Base-by-base conservation (phyloP, 495 filamentous ascomycete species). In the Entonaema liquescens region DNA sequence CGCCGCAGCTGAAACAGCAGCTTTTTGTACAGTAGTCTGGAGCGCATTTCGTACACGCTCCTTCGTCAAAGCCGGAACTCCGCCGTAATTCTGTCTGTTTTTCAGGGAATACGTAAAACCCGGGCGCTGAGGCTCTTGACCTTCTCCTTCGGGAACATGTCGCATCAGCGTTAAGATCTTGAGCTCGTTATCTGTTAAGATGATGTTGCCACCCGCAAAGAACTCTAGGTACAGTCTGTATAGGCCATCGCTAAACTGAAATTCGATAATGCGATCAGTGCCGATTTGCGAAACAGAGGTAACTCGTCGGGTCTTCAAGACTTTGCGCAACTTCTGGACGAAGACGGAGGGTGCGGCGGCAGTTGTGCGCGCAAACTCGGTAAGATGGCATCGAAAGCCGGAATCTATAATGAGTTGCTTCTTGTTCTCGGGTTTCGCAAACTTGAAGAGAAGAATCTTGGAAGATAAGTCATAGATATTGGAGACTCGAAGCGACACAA, bases 381-480 rank as follows among this genome's bases (percentile, higher is more conserved):
- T 98, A 64, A 98, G 85, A 79, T 99, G 95, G 79, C 92, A 95
- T 77, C 95, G 93, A 81, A 99, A 99, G 47, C 95, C 95, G 11
- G 93, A 94, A 75, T 99, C 95, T 75, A 99, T 87, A 49, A 99
- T 82, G 52, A 99, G 83, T 77, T 97, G 94, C 72, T 95, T 90
- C 74, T 92, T 90, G 73, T 88, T 85, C 75, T 93, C 89, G 35
- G 95, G 92, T 77, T 94, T 97, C 64, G 94, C 90, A 70, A 90
- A 87, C 78, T 97, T 98, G 80, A 99, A 87, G 21, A 99, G 91
- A 79, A 98, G 94, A 78, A 98, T 97, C 70, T 94, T 91, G 57
- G 93, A 92, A 65, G 92, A 95, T 64, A 99, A 88, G 81, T 98
- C 95, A 83, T 98, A 97, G 79, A 97, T 89, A 81, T 99, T 99